Evolutionary conservation across 805 yeast species (phyloP).

Genomic region (Lachancea cidri): DNA sequence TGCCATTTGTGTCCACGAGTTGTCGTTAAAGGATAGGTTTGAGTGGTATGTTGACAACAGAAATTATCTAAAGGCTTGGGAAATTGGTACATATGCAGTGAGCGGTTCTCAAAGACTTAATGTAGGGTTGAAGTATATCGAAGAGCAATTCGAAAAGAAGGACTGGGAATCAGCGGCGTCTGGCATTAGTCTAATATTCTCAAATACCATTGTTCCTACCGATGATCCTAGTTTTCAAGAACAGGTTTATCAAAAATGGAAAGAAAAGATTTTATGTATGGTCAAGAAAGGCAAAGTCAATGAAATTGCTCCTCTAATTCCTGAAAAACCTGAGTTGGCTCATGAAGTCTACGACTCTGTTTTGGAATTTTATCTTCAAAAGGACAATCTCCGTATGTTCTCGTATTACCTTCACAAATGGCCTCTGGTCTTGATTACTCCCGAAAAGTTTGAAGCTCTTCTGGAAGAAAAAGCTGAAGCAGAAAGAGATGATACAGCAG

Average conservation of each 20-base stretch:
- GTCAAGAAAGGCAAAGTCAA: conserved; percentile 42
- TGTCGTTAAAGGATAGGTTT: conserved; percentile 63
- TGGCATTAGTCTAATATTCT: conserved; percentile 42
- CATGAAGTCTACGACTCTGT: conserved; percentile 41
- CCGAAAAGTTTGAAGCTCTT: conserved; percentile 37
- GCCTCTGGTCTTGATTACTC: conserved; percentile 53
- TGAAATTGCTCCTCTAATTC: conserved; percentile 50
- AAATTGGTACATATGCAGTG: conserved; percentile 56
- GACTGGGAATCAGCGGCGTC: conserved; percentile 55
- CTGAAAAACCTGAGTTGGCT: conserved; percentile 39
- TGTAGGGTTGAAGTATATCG: conserved; percentile 54
- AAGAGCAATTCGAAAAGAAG: conserved; percentile 20
- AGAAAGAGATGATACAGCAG: conserved; percentile 19
- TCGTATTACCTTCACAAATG: conserved; percentile 45
- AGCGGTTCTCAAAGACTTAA: conserved; percentile 45
- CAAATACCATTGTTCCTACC: conserved; percentile 18
- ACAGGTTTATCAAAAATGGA: conserved; percentile 50
- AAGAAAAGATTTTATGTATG: conserved; percentile 52
- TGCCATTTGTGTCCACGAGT: conserved; percentile 68
- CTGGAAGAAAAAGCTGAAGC: conserved; percentile 44
- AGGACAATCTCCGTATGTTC: conserved; percentile 35
- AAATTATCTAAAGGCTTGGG: conserved; percentile 69
- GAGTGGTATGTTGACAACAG: conserved; percentile 63
- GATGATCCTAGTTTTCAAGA: conserved; percentile 17
- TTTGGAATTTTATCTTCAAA: conserved; percentile 42